Percentiles rank a stretch among this genome's conserved stretches.
phyloP scores from a whole-genome alignment of 1,139 yeast species.

The Saccharomyces hybrid region DNA sequence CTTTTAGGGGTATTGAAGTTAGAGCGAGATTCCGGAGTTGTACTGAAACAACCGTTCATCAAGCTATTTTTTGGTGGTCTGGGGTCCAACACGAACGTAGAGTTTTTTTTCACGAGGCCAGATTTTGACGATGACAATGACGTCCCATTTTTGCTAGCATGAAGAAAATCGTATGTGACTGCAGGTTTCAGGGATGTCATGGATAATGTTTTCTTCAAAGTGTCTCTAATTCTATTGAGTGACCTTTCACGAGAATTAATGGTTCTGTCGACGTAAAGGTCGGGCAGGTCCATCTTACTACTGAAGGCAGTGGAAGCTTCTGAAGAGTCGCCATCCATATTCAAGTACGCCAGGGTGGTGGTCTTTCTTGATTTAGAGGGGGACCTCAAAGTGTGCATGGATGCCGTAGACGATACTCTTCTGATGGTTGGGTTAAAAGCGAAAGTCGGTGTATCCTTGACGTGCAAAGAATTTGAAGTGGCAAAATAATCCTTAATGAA shows the following conservation, averaged over 20 bases:
- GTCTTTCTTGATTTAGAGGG: constrained; percentile 18
- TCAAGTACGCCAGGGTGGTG: constrained; percentile 7
- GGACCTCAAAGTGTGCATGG: constrained; percentile 18
- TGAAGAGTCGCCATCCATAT: constrained; percentile 5
- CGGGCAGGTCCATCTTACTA: constrained; percentile 7
- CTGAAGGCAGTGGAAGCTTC: constrained; percentile 5
- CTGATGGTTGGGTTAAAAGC: background rate
- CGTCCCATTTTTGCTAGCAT: background rate
- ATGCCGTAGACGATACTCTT: background rate
- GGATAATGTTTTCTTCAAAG: constrained; percentile 26
- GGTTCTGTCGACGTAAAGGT: background rate
- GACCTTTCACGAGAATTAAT: constrained; percentile 11
- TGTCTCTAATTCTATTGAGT: constrained; percentile 19
- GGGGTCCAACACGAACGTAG: constrained; percentile 30
- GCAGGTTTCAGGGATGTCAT: constrained; percentile 21
- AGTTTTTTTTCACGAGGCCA: constrained; percentile 16
- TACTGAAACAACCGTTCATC: constrained; percentile 31
- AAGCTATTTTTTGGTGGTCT: constrained; percentile 25
- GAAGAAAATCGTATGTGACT: background rate
- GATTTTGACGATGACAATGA: background rate
- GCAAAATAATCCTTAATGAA: constrained; percentile 24
- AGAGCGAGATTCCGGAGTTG: constrained; percentile 27
- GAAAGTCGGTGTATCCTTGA: background rate
- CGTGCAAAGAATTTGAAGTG: constrained; percentile 1
- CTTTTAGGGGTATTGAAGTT: constrained; percentile 23